Base-by-base conservation (phyloP, 2,329 filamentous ascomycete genomes). In the Sclerotinia borealis region DNA sequence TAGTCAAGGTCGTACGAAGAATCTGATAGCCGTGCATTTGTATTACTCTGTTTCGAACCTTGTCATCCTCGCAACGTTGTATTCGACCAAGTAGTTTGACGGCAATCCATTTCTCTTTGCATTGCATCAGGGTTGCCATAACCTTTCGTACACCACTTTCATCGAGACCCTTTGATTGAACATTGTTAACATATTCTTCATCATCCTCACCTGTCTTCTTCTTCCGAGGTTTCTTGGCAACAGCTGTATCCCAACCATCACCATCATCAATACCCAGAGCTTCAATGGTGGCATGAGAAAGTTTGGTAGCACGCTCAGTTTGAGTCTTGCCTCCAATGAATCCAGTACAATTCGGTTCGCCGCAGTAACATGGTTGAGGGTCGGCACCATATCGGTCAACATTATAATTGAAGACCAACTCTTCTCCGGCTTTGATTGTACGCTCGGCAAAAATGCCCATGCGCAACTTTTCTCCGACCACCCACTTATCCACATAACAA, bases 401-500 rank as follows among this genome's bases (percentile, higher is more conserved):
- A 72, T 99, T 99, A 84, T 99, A 99, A 80, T 99, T 97, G 81
- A 99, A 99, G 27, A 96, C 93, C 63, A 99, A 81, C 76, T 99
- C 95, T 76, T 99, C 95, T 62, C 95, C 95, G 22, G 90, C 87
- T 73, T 87, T 86, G 74, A 99, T 89, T 72, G 85, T 82, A 68
- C 93, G 91, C 77, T 91, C 85, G 71, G 93, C 91, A 79, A 99
- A 99, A 70, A 99, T 98, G 72, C 95, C 95, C 95, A 99, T 99
- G 72, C 95, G 93, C 74, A 98, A 81, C 79, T 97, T 98, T 72
- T 96, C 91, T 22, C 92, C 93, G 39, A 99, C 92, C 64, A 98
- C 93, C 95, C 95, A 99, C 79, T 99, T 99, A 82, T 99, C 95
- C 68, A 99, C 93, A 77, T 96, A 98, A 78, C 93, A 98, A 75